Evolutionary conservation across 805 yeast species (phyloP), one percentile per base, ranked within the genome.

Genomic region (Pichia deserticola): DNA sequence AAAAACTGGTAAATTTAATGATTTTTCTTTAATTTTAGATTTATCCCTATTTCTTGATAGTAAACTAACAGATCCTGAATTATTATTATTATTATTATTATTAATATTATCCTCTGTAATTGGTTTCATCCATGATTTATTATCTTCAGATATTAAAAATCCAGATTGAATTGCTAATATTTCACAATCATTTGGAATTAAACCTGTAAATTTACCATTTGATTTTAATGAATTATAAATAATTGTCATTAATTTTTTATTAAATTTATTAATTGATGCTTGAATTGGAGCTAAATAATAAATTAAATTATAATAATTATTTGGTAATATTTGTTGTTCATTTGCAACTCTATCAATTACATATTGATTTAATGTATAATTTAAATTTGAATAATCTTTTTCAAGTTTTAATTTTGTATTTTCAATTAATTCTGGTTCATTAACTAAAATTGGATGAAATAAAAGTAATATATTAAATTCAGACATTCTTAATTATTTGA

Each of bases 161-260:
- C 90, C 92, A 34, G 75, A 73, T 72, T 82, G 73, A 47, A 86
- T 70, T 29, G 82, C 90, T 57, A 82, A 84, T 48, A 87, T 62
- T 44, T 69, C 70, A 54, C 70, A 80, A 52, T 72, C 75, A 7
- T 56, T 55, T 5, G 82, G 81, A 50, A 79, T 69, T 52, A 76
- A 73, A 8, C 89, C 89, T 39, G 64, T 62, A 33, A 82, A 65
- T 36, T 51, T 64, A 28, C 87, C 87, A 27, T 67, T 70, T 7
- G 59, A 54, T 42, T 62, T 64, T 54, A 81, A 65, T 1, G 76
- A 59, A 7, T 62, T 62, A 55, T 58, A 67, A 7, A 82, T 56
- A 34, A 68, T 63, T 9, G 64, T 56, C 47, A 77, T 70, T 37
- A 78, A 64, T 42, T 66, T 63, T n/a, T 56, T 59, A 20, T 82